Base-by-base conservation (phyloP, 2,329 filamentous ascomycete genomes). In the Cercospora sesami region DNA sequence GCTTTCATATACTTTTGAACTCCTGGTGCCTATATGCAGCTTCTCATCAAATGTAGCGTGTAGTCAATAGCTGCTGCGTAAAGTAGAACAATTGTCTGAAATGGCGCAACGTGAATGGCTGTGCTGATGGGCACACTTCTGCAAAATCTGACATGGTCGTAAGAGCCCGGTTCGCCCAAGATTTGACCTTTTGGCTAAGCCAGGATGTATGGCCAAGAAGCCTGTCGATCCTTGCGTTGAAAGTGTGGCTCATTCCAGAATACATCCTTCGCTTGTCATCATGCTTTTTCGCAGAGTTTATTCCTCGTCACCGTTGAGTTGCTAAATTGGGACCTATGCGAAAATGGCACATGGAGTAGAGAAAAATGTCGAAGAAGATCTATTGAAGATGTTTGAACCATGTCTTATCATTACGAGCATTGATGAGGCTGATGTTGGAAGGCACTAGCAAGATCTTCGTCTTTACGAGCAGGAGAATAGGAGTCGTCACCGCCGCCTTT, bases 221-320 rank as follows among this genome's bases (percentile, higher is more conserved):
- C 23, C 5, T 53, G 48, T 53, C 48, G 48, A 28, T 53, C 48
- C 21, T 28, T 26, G 23, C 48, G 48, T 23, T 53, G 5, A 4
- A 53, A 53, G 48, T 28, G 48, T 53, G 48, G 48, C 48, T 53
- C 48, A 53, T 53, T n/a, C 21, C 48, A 53, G 48, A 53, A 53
- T 14, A 28, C 48, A 14, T 28, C 48, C 21, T 23, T 28, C 21
- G 18, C 48, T 23, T 53, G 21, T 53, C 48, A 53, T 53, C 48
- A 26, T 53, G 48, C 48, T 26, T 28, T 26, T 16, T 14, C 48
- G n/a, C 30, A 53, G 48, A 16, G 45, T 28, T 28, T 30, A 16
- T 53, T 14, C 48, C 48, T 53, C 48, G 18, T 4, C 5, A 14
- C 14, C 48, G 48, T 28, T 30, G 48, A 53, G 21, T 53, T 53